A percentile compares a stretch with the other conserved stretches of the same genome.
These are phyloP conservation scores for Ligustrum vulgare DNA, from an alignment of 257 asterid genomes.

Conservation along the genomic window DNA sequence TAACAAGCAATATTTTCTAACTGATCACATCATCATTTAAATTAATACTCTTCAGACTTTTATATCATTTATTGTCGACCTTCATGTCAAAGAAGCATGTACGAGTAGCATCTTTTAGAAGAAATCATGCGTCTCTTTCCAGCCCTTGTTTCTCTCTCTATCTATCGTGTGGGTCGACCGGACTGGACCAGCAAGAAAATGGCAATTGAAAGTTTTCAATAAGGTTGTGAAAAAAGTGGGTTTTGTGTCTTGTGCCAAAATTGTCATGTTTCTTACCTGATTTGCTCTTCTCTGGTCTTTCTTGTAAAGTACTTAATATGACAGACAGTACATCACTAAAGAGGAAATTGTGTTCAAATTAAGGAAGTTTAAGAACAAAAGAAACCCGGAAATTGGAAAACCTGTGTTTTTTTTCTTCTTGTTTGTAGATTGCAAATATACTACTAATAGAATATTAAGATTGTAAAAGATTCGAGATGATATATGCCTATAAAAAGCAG, in stretches of 20 bases:
- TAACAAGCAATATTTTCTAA: too few relatives aligned
- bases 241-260: constrained; percentile 28
- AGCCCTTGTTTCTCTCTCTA: constrained; percentile 16
- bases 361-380: constrained; percentile 6
- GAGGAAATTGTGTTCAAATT: constrained; percentile 3
- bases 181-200: constrained; percentile 28
- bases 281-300: constrained; percentile 3
- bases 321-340: constrained; percentile 12
- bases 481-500: too few relatives aligned
- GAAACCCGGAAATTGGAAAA: not conserved
- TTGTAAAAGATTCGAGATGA: too few relatives aligned
- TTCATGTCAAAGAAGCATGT: too few relatives aligned
- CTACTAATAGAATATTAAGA: too few relatives aligned
- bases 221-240: not conserved
- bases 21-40: too few relatives aligned
- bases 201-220: constrained; percentile 15
- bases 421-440: not conserved
- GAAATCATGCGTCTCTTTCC: not conserved
- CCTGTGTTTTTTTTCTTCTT: not conserved
- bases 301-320: constrained; percentile 16
- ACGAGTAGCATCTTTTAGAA: too few relatives aligned
- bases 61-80: too few relatives aligned
- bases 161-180: constrained; percentile 38
- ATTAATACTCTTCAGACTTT: too few relatives aligned
- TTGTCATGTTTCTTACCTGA: not conserved